Percentiles rank a stretch among this genome's conserved stretches.
Evolutionary conservation across 345 rosid genomes (phyloP).

Genomic region (Cardiospermum halicacabum): DNA sequence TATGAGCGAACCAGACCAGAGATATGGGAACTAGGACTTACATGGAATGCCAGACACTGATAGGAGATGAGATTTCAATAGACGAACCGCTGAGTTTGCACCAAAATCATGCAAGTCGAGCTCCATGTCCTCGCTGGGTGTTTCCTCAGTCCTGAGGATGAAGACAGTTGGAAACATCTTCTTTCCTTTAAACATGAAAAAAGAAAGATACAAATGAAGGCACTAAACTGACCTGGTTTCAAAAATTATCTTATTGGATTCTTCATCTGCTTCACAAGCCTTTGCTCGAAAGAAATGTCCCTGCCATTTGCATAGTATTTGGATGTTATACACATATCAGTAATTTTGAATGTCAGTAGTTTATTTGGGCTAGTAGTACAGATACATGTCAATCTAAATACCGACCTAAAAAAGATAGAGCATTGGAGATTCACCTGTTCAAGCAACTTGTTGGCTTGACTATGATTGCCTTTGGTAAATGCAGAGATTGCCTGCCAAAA

Average conservation of each 20-base stretch:
- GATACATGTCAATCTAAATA: no score
- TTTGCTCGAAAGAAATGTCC: conserved; percentile 38
- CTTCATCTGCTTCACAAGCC: conserved; percentile 54
- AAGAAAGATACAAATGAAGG: background rate
- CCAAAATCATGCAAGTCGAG: conserved; percentile 39
- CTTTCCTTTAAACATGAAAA: background rate
- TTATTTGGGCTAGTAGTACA: no score
- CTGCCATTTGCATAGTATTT: conserved; percentile 32
- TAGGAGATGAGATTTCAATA: conserved; percentile 42
- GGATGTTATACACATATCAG: conserved; percentile 2
- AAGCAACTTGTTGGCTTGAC: conserved; percentile 37
- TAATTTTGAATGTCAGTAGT: no score
- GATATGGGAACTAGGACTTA: conserved; percentile 22
- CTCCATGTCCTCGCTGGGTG: conserved; percentile 19
- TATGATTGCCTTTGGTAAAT: conserved; percentile 35
- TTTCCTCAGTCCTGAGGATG: conserved; percentile 24
- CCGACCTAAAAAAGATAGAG: background rate
- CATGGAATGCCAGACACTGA: conserved; percentile 49
- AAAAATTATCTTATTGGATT: conserved; percentile 42
- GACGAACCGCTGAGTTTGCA: conserved; percentile 39
- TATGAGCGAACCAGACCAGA: conserved; percentile 13
- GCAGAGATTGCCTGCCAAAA: conserved; percentile 47
- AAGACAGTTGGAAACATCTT: background rate
- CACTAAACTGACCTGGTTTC: conserved; percentile 38
- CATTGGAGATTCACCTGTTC: conserved; percentile 30